Percentiles rank a stretch among this genome's conserved stretches.
Evolutionary conservation across 2,329 filamentous ascomycete genomes (phyloP).

Genomic region (Aspergillus calidoustus): DNA sequence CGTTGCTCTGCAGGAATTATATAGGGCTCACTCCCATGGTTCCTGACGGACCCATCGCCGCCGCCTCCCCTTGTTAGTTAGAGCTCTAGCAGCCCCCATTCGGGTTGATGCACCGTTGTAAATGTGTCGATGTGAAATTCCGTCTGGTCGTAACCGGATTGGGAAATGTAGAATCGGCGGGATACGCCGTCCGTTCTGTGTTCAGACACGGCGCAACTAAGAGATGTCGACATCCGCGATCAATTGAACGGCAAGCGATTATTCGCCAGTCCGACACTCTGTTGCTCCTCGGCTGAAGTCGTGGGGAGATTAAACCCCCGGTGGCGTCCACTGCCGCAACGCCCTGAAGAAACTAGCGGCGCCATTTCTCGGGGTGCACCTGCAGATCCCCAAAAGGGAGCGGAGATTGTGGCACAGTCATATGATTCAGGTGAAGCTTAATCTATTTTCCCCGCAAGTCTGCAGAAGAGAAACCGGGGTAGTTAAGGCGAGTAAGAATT

Average conservation of each 20-base stretch:
- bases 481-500: not conserved
- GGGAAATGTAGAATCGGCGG: not conserved
- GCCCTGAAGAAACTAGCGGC: not conserved
- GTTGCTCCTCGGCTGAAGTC: not conserved
- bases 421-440: slow-evolving; percentile 1
- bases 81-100: not conserved
- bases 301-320: not conserved
- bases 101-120: not conserved
- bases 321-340: not conserved
- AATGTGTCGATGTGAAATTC: not conserved
- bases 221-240: not conserved
- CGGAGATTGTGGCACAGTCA: not conserved
- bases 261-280: not conserved
- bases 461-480: not conserved
- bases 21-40: not conserved
- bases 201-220: not conserved
- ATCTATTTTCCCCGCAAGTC: slow-evolving; percentile 1
- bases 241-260: not conserved
- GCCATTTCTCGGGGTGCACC: not conserved
- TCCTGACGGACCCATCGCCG: not conserved
- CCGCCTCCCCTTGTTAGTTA: not conserved
- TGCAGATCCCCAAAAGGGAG: slow-evolving; percentile 6
- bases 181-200: not conserved
- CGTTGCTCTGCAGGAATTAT: not conserved
- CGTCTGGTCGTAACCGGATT: not conserved